phyloP scores from a whole-genome alignment of 345 rosid species.

The Bretschneidera sinensis region DNA sequence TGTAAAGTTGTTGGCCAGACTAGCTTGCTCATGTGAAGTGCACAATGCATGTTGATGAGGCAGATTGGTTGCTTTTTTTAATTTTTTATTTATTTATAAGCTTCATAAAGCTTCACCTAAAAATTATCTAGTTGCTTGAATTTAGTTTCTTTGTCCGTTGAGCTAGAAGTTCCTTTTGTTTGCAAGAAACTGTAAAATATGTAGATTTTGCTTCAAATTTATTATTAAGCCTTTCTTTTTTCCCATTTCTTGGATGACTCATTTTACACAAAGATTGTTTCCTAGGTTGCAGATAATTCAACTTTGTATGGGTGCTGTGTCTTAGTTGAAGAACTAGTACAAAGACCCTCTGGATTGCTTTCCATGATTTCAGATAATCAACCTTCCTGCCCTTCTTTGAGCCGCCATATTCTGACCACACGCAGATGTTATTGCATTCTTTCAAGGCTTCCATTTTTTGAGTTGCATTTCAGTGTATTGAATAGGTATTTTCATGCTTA shows the following conservation, averaged over 20 bases:
- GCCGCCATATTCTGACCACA: conserved; percentile 73
- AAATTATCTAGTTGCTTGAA: neutral
- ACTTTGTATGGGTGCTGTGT: conserved; percentile 90
- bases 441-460: conserved; percentile 90
- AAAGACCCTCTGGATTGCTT: conserved; percentile 90
- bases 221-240: neutral
- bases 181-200: neutral
- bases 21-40: neutral
- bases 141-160: neutral
- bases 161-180: neutral
- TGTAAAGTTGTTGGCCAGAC: neutral
- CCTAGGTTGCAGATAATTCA: conserved; percentile 87
- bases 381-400: conserved; percentile 51
- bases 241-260: neutral
- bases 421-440: conserved; percentile 96
- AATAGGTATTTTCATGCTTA: conserved; percentile 46
- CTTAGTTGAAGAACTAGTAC: conserved; percentile 84
- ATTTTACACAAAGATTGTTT: conserved; percentile 16
- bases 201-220: neutral
- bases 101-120: neutral
- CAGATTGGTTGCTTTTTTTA: neutral
- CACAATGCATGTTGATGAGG: neutral
- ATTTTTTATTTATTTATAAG: neutral
- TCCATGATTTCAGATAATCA: conserved; percentile 68
- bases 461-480: conserved; percentile 83